Evolutionary conservation across 257 asterid genomes (phyloP).

Genomic region (Scutellaria galericulata): DNA sequence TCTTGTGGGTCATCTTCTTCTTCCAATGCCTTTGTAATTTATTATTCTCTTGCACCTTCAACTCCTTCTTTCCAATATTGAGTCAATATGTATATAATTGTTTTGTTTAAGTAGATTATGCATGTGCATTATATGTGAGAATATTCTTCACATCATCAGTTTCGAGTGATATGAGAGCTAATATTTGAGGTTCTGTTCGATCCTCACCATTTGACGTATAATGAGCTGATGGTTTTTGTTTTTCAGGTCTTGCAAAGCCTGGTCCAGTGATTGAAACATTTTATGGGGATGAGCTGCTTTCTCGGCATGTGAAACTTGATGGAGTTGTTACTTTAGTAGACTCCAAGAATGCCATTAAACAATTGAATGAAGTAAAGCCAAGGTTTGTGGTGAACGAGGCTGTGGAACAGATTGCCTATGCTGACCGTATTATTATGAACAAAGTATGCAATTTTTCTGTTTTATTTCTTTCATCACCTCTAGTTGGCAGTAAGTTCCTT

Average conservation of each 20-base stretch:
- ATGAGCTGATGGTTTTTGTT: slow-evolving; percentile 28
- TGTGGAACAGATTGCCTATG: slow-evolving; percentile 96
- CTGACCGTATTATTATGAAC: slow-evolving; percentile 91
- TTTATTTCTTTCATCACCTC: slow-evolving; percentile 4
- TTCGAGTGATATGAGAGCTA: slow-evolving; percentile 16
- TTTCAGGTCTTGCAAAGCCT: slow-evolving; percentile 96
- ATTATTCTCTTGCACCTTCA: background rate
- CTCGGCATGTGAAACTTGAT: slow-evolving; percentile 89
- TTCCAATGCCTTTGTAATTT: background rate
- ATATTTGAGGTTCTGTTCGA: background rate
- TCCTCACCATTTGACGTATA: slow-evolving; percentile 9
- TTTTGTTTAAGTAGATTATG: slow-evolving; percentile 19
- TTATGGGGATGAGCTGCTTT: slow-evolving; percentile 81
- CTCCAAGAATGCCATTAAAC: slow-evolving; percentile 74
- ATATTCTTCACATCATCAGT: background rate
- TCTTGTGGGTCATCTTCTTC: background rate
- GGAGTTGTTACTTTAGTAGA: slow-evolving; percentile 97
- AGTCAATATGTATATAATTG: background rate
- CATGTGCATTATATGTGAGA: background rate
- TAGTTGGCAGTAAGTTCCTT: slow-evolving; percentile 28
- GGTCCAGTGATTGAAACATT: slow-evolving; percentile 98
- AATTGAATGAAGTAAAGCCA: slow-evolving; percentile 83
- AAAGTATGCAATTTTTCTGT: slow-evolving; percentile 36
- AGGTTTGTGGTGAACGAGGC: slow-evolving; percentile 98
- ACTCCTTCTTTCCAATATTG: background rate